A percentile compares a stretch with the other conserved stretches of the same genome.
Evolutionary conservation across 2,329 filamentous ascomycete genomes (phyloP).

Genomic region (Macroventuria anomochaeta): DNA sequence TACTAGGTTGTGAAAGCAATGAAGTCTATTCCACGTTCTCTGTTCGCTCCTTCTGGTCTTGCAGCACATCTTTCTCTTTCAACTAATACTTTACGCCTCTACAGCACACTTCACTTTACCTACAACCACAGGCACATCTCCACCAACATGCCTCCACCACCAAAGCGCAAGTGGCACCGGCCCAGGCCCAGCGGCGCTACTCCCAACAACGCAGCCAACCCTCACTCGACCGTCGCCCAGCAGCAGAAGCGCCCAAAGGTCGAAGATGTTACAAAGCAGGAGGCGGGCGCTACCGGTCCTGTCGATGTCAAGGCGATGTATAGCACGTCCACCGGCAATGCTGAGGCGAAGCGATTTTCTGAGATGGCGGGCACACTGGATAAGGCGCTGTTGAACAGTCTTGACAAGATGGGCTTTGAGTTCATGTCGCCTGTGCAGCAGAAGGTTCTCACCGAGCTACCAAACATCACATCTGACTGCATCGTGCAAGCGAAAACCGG

Average conservation of each 20-base stretch:
- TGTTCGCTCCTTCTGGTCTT: conserved; percentile 29
- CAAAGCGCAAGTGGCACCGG: conserved; percentile 35
- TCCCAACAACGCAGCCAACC: conserved; percentile 14
- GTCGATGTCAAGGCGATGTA: conserved; percentile 36
- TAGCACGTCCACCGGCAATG: conserved; percentile 30
- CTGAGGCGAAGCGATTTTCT: conserved; percentile 36
- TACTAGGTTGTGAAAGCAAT: conserved; percentile 32
- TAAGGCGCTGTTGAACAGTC: conserved; percentile 35
- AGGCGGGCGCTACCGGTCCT: conserved; percentile 12
- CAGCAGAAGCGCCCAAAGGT: conserved; percentile 35
- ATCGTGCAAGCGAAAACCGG: conserved; percentile 62
- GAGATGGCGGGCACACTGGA: conserved; percentile 37
- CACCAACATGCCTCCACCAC: conserved; percentile 31
- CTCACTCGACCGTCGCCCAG: conserved; percentile 26
- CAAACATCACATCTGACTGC: conserved; percentile 58
- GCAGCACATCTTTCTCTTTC: conserved; percentile 25
- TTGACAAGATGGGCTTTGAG: conserved; percentile 50
- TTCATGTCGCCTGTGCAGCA: conserved; percentile 63
- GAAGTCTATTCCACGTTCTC: conserved; percentile 33
- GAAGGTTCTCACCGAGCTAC: conserved; percentile 59
- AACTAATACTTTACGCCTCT: conserved; percentile 28
- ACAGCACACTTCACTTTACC: conserved; percentile 21
- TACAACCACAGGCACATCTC: conserved; percentile 21
- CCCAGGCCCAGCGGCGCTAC: conserved; percentile 23
- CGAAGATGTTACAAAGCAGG: conserved; percentile 17